Percentiles rank a stretch among this genome's conserved stretches.
Conservation (phyloP, 139 green algal genomes). For the Chlorella sp. region DNA sequence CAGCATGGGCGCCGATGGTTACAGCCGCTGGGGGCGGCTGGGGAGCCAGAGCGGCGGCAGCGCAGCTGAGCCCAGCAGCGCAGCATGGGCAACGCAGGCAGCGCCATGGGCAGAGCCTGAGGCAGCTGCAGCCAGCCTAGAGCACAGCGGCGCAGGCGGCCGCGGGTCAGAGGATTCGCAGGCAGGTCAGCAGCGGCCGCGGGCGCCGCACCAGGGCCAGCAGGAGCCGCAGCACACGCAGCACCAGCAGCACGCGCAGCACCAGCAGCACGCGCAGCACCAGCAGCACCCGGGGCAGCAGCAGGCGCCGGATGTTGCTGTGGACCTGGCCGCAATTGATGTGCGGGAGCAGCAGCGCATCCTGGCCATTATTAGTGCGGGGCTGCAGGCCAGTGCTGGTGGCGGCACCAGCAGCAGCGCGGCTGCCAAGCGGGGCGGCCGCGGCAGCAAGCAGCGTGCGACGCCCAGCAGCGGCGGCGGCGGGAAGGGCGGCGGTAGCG, state of each 20-base stretch:
- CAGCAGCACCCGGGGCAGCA: background rate
- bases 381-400: background rate
- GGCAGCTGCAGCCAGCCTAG: no score
- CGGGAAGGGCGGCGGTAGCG: background rate
- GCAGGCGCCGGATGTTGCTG: background rate
- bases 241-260: background rate
- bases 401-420: background rate
- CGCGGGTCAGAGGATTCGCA: no score
- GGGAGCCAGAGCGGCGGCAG: no score
- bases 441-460: background rate
- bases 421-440: background rate
- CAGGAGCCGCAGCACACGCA: background rate
- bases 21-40: no score
- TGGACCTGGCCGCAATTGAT: constrained; percentile 52
- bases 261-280: background rate
- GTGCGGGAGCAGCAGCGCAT: constrained; percentile 53
- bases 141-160: no score
- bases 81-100: no score
- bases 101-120: no score
- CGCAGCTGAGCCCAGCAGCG: no score
- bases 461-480: background rate
- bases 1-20: no score
- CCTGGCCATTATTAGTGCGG: constrained; percentile 17
- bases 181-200: background rate
- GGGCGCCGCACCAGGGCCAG: background rate